These are phyloP conservation scores for Hanseniaspora pseudoguilliermondii DNA, from an alignment of 805 yeast genomes.

Conservation along the genomic window DNA sequence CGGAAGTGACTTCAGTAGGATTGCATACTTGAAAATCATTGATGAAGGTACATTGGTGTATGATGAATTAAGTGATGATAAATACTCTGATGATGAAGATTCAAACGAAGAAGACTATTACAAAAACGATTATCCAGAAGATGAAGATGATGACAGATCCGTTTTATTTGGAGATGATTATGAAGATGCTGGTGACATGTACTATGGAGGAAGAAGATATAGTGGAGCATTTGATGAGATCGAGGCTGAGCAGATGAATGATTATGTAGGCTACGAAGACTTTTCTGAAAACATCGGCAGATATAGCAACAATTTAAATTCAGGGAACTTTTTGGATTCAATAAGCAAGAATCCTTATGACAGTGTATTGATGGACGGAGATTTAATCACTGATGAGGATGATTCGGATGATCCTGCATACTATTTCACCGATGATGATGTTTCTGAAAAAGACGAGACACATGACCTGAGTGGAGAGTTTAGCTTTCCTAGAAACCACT, in stretches of 20 bases:
- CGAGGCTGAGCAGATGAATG: constrained; percentile 15
- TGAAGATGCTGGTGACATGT: constrained; percentile 29
- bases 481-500: constrained; percentile 32
- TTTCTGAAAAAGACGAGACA: constrained; percentile 27
- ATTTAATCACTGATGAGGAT: constrained; percentile 65
- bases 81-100: constrained; percentile 60
- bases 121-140: constrained; percentile 89
- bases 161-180: constrained; percentile 23
- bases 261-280: constrained; percentile 15
- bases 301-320: constrained; percentile 1
- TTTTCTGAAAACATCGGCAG: constrained; percentile 6
- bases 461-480: constrained; percentile 26
- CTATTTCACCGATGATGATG: constrained; percentile 19
- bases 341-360: constrained; percentile 26
- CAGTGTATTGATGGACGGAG: constrained; percentile 36
- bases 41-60: constrained; percentile 28
- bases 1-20: constrained; percentile 23
- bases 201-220: constrained; percentile 25
- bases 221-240: constrained; percentile 9
- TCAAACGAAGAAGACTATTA: constrained; percentile 87
- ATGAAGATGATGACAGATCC: constrained; percentile 55
- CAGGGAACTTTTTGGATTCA: constrained; percentile 12
- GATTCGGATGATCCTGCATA: constrained; percentile 68
- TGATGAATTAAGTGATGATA: constrained; percentile 32
- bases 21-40: constrained; percentile 34